Base-by-base conservation (phyloP, 2,329 filamentous ascomycete genomes). In the Colletotrichum eleusines region DNA sequence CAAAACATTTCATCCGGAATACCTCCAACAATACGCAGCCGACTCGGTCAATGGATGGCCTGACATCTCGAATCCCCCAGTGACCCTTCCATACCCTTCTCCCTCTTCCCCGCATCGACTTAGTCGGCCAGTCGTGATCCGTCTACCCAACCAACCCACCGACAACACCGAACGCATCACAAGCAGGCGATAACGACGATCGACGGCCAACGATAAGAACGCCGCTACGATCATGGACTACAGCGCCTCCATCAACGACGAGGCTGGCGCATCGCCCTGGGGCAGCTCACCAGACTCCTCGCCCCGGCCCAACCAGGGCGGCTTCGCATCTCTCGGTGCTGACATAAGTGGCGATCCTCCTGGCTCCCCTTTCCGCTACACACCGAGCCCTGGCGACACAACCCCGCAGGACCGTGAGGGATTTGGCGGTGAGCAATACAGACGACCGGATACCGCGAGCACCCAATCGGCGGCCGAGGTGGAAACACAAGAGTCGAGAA, bases 231-330 rank as follows among this genome's bases (percentile, higher is more conserved):
- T 51, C 58, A 90, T 90, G 88, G 88, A 90, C 80, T 90, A 89
- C 79, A 86, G 84, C 78, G 79, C 86, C 73, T 84, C 87, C 18
- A 86, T 89, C 75, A 76, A 84, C 76, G 87, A 89, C 74, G 88
- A 89, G 23, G 81, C 80, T 55, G 86, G 83, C 69, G 83, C 81
- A 71, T 89, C 87, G 40, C 87, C 88, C 2, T 89, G 88, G 87
- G 87, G 86, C 18, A 84, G 82, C 68, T 87, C 86, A 40, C 87
- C 87, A 6, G 80, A 81, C 31, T 81, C 84, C 20, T 87, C 87
- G 26, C 86, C 87, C 38, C 81, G 81, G 69, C 83, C 82, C 74
- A 82, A 83, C 73, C 81, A 82, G 53, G 78, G 82, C 31, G 78
- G 76, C 72, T 87, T 87, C 75, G 80, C 78, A 72, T 74, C 80